phyloP scores from a whole-genome alignment of 2,329 filamentous ascomycete species.

The Endoconidiophora polonica region DNA sequence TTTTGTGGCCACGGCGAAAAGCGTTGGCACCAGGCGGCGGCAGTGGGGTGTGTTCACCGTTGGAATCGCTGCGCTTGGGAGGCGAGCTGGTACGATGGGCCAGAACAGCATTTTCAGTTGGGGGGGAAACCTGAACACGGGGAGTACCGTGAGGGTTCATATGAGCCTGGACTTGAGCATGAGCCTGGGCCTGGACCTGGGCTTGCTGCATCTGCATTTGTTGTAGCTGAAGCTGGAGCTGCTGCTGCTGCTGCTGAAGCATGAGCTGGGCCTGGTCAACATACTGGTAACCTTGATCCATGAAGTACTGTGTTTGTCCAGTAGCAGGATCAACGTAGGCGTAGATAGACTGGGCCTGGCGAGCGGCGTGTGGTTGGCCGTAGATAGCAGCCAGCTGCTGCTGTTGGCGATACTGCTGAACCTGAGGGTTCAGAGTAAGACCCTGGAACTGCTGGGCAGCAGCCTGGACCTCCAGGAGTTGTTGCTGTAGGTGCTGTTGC shows the following conservation, averaged over 20 bases:
- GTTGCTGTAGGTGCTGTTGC: constrained; percentile 87
- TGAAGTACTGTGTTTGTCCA: constrained; percentile 66
- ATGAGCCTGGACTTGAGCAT: constrained; percentile 17
- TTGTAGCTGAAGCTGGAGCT: constrained; percentile 25
- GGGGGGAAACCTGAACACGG: constrained; percentile 68
- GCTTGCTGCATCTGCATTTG: constrained; percentile 26
- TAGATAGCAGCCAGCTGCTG: constrained; percentile 25
- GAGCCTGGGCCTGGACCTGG: constrained; percentile 15
- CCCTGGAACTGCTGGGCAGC: constrained; percentile 70
- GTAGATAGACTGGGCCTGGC: constrained; percentile 21
- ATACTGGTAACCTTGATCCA: constrained; percentile 46
- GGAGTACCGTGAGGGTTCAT: constrained; percentile 24
- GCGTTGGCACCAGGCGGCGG: constrained; percentile 80
- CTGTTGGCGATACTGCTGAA: constrained; percentile 30
- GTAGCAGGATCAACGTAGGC: constrained; percentile 76
- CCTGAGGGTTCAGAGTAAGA: constrained; percentile 47
- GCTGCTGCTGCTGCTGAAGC: constrained; percentile 29
- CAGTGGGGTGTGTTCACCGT: constrained; percentile 50
- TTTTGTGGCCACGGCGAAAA: constrained; percentile 88
- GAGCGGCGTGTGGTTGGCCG: constrained; percentile 25
- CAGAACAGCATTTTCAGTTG: constrained; percentile 40
- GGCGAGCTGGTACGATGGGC: constrained; percentile 47
- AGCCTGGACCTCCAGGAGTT: constrained; percentile 68
- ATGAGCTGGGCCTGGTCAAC: constrained; percentile 20
- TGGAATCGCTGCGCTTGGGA: constrained; percentile 51